Percentiles rank a stretch among this genome's conserved stretches.
phyloP scores from a whole-genome alignment of 768 basidiomycete genomes.

The Panaeolus papilionaceus region DNA sequence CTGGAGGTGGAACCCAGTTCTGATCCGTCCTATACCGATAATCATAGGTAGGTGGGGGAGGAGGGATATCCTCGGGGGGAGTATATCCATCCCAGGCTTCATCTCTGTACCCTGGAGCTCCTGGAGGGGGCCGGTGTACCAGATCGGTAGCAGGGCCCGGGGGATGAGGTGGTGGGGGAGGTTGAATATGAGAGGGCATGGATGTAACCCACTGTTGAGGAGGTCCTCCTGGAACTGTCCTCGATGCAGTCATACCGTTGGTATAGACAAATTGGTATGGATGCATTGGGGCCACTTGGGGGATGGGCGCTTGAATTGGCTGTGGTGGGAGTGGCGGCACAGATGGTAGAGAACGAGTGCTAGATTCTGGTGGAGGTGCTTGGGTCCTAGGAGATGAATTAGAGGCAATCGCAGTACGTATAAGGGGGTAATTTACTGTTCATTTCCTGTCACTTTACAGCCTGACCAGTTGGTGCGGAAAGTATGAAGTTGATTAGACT shows the following conservation, averaged over 20 bases:
- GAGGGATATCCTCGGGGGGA: constrained; percentile 51
- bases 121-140: constrained; percentile 47
- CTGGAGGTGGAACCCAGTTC: constrained; percentile 51
- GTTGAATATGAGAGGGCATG: constrained; percentile 72
- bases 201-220: constrained; percentile 73
- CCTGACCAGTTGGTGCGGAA: constrained; percentile 81
- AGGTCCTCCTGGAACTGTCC: neutral
- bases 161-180: constrained; percentile 50
- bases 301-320: constrained; percentile 45
- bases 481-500: constrained; percentile 70
- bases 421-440: constrained; percentile 56
- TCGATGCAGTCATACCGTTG: neutral
- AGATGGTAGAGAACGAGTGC: constrained; percentile 31
- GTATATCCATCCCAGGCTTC: constrained; percentile 64
- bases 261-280: constrained; percentile 6
- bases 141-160: constrained; percentile 39
- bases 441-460: constrained; percentile 79
- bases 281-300: constrained; percentile 42
- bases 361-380: constrained; percentile 4
- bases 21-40: constrained; percentile 73
- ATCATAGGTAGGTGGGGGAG: constrained; percentile 54
- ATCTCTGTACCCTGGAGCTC: constrained; percentile 45
- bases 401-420: neutral
- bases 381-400: constrained; percentile 10
- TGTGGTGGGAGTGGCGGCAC: constrained; percentile 35